Base-by-base conservation (phyloP, 2,329 filamentous ascomycete species). In the Penicillium sp. region DNA sequence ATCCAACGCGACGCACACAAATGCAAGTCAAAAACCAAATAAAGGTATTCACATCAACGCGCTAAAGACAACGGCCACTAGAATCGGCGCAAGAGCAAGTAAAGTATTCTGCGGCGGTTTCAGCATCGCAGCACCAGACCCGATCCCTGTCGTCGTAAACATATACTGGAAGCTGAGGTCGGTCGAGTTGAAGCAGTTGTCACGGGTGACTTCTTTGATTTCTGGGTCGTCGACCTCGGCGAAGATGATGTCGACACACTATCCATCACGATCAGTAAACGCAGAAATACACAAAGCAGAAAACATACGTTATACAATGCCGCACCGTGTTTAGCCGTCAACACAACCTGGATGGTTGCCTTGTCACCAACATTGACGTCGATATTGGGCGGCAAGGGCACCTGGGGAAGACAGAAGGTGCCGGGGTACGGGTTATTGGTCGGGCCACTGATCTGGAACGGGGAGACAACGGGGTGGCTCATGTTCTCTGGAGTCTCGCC, bases 181-280 rank as follows among this genome's bases (percentile, higher is more conserved):
- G 41, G 82, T 85, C 53, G 86, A 89, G 77, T 97, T 97, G 79
- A 87, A 91, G 79, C 92, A 97, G 74, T 96, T 96, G 13, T 83
- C 80, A 53, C 80, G 77, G 68, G 88, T 95, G 60, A 96, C 89
- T 60, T 87, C 78, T 50, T 77, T 77, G 44, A 95, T 84, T 67
- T 60, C 54, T 0, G 53, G n/a, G 33, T 95, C 87, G 63, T 84
- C 76, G 22, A 89, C 88, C 1, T 91, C 88, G 43, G 87, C 89
- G 63, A 97, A 95, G 42, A 88, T 92, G 64, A 97, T 95, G 68
- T 97, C 92, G 62, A 95, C 92, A 69, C 94, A 97, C 90, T 96
- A 52, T 13, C 44, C 16, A 30, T 24, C 3, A 5, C 3, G n/a
- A 42, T 39, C 40, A 49, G 52, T 25, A 41, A 8, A 9, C 5